These are phyloP conservation scores for Chamaecyparis obtusa DNA, from an alignment of 75 land plant species.

Conservation along the genomic window DNA sequence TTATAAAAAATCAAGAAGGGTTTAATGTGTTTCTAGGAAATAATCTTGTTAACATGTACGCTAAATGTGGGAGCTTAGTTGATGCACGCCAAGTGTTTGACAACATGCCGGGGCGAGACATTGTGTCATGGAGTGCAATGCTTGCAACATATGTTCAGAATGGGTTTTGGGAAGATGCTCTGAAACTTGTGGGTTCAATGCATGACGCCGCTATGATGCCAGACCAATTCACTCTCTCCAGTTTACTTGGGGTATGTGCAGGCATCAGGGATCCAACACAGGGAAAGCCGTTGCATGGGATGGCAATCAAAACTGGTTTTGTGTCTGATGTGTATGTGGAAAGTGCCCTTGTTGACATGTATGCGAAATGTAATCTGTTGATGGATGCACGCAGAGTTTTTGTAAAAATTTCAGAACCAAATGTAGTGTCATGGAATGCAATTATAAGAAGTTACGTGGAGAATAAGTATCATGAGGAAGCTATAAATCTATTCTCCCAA, in stretches of 20 bases:
- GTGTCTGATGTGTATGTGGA: conserved; percentile 21
- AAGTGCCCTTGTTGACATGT: conserved; percentile 37
- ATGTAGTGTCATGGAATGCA: conserved; percentile 68
- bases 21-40: background rate
- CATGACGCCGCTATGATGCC: background rate
- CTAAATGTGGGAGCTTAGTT: background rate
- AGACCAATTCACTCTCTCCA: background rate
- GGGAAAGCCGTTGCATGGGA: background rate
- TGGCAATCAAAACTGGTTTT: background rate
- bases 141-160: conserved; percentile 5
- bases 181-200: background rate
- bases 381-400: conserved; percentile 40
- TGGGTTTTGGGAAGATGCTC: background rate
- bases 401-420: conserved; percentile 24
- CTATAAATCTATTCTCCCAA: conserved; percentile 37
- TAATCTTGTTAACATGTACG: background rate
- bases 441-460: conserved; percentile 63
- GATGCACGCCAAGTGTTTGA: background rate
- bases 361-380: conserved; percentile 43
- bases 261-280: background rate
- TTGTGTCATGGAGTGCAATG: conserved; percentile 19
- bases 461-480: conserved; percentile 32
- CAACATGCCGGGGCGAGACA: background rate
- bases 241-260: background rate
- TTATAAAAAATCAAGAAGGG: background rate